phyloP scores from a whole-genome alignment of 1,139 yeast species.

The Blastobotrys buckinghamii region DNA sequence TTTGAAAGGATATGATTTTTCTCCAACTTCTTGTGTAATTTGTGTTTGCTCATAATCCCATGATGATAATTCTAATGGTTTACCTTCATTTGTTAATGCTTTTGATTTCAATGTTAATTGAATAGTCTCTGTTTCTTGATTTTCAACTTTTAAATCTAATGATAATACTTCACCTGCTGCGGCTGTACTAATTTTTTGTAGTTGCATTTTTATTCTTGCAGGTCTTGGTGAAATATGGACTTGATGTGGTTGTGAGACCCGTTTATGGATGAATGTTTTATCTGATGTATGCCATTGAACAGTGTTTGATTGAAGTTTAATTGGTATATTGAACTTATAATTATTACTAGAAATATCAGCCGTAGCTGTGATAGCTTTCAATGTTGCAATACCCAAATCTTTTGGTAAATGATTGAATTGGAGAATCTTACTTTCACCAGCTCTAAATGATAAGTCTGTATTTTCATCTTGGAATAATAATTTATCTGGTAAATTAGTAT shows the following conservation, averaged over 20 bases:
- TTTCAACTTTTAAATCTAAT: conserved; percentile 20
- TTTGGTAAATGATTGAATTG: conserved; percentile 25
- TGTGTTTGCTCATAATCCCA: not conserved
- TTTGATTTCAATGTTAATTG: conserved; percentile 21
- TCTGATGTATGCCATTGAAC: not conserved
- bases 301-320: not conserved
- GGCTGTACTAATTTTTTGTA: conserved; percentile 17
- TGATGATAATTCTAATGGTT: conserved; percentile 10
- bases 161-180: conserved; percentile 29
- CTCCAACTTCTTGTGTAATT: conserved; percentile 6
- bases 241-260: not conserved
- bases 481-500: conserved; percentile 13
- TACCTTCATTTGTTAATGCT: conserved; percentile 16
- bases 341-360: not conserved
- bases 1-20: conserved; percentile 13
- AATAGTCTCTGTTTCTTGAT: conserved; percentile 28
- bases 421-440: conserved; percentile 20
- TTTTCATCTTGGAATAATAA: conserved; percentile 10
- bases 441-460: conserved; percentile 25
- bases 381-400: conserved; percentile 19
- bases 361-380: conserved; percentile 5
- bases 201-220: conserved; percentile 23
- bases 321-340: conserved; percentile 10
- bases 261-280: not conserved
- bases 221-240: conserved; percentile 27